Conservation (phyloP, 495 filamentous ascomycete species). For the Glarea lozoyensis region DNA sequence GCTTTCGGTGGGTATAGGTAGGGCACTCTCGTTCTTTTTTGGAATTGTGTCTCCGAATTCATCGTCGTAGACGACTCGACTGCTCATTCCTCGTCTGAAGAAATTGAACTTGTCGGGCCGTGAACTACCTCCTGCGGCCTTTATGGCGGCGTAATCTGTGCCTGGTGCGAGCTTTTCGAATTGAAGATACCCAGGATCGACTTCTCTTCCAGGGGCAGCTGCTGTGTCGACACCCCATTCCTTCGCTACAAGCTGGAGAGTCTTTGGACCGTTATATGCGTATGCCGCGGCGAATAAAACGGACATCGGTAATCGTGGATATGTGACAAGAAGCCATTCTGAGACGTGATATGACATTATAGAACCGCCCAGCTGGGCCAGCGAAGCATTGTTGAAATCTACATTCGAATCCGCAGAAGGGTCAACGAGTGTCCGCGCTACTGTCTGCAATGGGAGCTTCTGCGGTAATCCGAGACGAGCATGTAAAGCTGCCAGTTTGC, state of each 20-base stretch:
- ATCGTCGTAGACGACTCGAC: slow-evolving; percentile 67
- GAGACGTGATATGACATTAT: slow-evolving; percentile 78
- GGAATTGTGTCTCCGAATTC: slow-evolving; percentile 55
- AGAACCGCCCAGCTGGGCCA: slow-evolving; percentile 72
- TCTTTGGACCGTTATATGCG: slow-evolving; percentile 65
- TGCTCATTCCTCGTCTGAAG: slow-evolving; percentile 64
- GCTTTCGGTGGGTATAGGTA: slow-evolving; percentile 26
- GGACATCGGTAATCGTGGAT: slow-evolving; percentile 77
- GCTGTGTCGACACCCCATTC: slow-evolving; percentile 90
- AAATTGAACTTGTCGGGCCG: slow-evolving; percentile 38
- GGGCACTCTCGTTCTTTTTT: slow-evolving; percentile 7
- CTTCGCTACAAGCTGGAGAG: slow-evolving; percentile 57
- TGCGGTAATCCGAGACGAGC: slow-evolving; percentile 78
- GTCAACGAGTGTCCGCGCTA: slow-evolving; percentile 81
- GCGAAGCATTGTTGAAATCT: slow-evolving; percentile 71
- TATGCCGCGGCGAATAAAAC: slow-evolving; percentile 77
- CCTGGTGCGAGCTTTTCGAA: slow-evolving; percentile 56
- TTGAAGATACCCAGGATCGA: slow-evolving; percentile 89
- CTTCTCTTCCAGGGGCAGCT: slow-evolving; percentile 75
- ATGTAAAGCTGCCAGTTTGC: slow-evolving; percentile 90
- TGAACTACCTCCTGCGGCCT: slow-evolving; percentile 15
- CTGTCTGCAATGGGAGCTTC: slow-evolving; percentile 73
- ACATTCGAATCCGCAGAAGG: slow-evolving; percentile 67
- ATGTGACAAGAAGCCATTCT: slow-evolving; percentile 78
- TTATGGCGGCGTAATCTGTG: slow-evolving; percentile 23